phyloP scores from a whole-genome alignment of 345 rosid genomes.

The Hibiscus mutabilis region DNA sequence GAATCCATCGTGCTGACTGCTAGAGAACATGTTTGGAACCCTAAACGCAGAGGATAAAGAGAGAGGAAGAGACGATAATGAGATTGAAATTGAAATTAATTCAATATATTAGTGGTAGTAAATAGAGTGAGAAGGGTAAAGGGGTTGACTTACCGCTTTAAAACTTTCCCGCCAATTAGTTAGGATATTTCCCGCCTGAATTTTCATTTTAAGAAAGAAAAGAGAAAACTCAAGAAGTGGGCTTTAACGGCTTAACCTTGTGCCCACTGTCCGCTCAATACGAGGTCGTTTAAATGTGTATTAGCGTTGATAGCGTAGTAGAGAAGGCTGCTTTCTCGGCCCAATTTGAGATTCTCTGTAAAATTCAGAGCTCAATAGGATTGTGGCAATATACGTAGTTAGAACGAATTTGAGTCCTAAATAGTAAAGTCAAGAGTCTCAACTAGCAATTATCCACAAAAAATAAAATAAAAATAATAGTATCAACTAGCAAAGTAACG shows the following conservation, averaged over 20 bases:
- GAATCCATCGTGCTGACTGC: slow-evolving; percentile 77
- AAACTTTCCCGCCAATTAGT: not conserved
- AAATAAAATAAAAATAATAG: too few relatives aligned
- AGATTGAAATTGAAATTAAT: not conserved
- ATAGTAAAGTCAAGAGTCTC: too few relatives aligned
- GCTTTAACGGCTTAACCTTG: not conserved
- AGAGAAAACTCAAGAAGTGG: not conserved
- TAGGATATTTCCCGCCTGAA: not conserved
- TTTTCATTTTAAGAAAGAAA: not conserved
- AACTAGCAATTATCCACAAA: too few relatives aligned
- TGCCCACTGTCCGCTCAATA: not conserved
- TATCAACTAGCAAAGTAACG: too few relatives aligned
- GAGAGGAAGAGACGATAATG: not conserved
- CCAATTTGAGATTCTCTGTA: not conserved
- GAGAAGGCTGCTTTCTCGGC: not conserved
- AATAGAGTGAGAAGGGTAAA: not conserved
- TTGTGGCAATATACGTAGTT: not conserved
- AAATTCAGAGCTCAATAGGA: not conserved
- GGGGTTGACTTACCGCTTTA: not conserved
- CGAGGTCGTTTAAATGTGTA: not conserved
- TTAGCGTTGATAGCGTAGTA: not conserved
- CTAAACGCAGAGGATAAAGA: not conserved
- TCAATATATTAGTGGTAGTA: not conserved
- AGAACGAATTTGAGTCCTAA: too few relatives aligned
- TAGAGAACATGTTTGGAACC: slow-evolving; percentile 50